phyloP scores from a whole-genome alignment of 768 basidiomycete species.

The Podaxis carcinomalis region DNA sequence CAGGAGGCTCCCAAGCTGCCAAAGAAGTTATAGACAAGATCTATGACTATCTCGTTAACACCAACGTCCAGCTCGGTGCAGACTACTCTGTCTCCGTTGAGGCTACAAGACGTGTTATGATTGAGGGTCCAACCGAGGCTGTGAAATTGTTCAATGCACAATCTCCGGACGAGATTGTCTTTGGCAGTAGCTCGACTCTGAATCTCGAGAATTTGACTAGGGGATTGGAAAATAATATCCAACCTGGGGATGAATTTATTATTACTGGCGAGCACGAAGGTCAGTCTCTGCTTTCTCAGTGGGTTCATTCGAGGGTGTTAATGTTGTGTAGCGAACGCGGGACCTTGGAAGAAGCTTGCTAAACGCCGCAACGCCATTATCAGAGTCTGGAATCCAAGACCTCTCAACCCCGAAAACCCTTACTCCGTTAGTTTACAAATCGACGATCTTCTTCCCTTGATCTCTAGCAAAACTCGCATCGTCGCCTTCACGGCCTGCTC shows the following conservation, averaged over 20 bases:
- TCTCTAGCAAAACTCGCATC: conserved; percentile 63
- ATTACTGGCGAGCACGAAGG: conserved; percentile 81
- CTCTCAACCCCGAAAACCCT: conserved; percentile 51
- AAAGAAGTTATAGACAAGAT: conserved; percentile 53
- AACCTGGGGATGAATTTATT: conserved; percentile 67
- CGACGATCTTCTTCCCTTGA: conserved; percentile 55
- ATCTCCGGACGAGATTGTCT: conserved; percentile 60
- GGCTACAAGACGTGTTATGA: conserved; percentile 45
- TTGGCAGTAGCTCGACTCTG: conserved; percentile 64
- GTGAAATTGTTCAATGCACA: conserved; percentile 60
- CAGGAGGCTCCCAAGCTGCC: conserved; percentile 66
- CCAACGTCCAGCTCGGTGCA: conserved; percentile 73
- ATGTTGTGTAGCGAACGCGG: conserved; percentile 55
- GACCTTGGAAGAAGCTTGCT: conserved; percentile 75
- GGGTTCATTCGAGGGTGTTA: not conserved
- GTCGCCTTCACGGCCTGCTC: conserved; percentile 74
- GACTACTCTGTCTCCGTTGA: conserved; percentile 56
- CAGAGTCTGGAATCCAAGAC: conserved; percentile 54
- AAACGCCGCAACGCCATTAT: conserved; percentile 47
- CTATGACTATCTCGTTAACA: conserved; percentile 63
- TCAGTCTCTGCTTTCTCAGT: conserved; percentile 21
- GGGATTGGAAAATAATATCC: conserved; percentile 50
- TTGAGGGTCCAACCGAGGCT: conserved; percentile 46
- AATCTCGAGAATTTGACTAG: conserved; percentile 67
- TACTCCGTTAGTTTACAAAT: conserved; percentile 57